Percentiles rank a stretch among this genome's conserved stretches.
Conservation (phyloP, 257 asterid species). For the Forsythia suspensa region DNA sequence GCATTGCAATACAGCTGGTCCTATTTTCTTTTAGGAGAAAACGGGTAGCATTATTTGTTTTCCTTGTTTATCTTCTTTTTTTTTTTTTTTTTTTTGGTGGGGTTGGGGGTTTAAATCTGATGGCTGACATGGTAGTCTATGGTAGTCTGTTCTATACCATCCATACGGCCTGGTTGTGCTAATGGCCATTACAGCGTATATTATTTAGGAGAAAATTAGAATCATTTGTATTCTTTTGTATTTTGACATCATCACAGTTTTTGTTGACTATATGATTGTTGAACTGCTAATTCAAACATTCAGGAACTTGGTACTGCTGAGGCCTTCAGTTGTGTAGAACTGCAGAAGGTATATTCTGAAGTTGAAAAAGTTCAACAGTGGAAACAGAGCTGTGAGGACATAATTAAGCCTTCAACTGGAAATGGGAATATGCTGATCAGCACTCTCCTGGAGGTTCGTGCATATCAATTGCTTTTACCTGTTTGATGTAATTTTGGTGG, state of each 20-base stretch:
- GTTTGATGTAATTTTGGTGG: constrained; percentile 8
- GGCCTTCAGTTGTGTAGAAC: constrained; percentile 74
- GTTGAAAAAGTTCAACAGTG: constrained; percentile 60
- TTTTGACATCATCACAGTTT: constrained; percentile 10
- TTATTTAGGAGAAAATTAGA: constrained; percentile 4
- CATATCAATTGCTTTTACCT: constrained; percentile 13
- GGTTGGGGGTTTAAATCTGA: background rate
- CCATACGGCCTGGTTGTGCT: background rate
- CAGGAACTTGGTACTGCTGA: constrained; percentile 71
- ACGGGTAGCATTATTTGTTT: background rate
- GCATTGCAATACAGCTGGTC: background rate
- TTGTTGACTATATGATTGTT: constrained; percentile 12
- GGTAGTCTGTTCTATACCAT: background rate
- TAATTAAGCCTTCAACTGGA: constrained; percentile 46
- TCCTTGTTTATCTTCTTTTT: background rate
- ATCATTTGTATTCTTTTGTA: constrained; percentile 11
- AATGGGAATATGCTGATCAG: constrained; percentile 39
- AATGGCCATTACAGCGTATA: background rate
- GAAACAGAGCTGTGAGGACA: constrained; percentile 52
- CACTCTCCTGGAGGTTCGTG: constrained; percentile 58
- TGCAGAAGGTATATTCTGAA: constrained; percentile 63
- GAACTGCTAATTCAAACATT: constrained; percentile 28
- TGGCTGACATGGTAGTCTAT: background rate
- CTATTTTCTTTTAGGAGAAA: background rate
- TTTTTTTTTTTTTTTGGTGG: background rate